These are phyloP conservation scores for Ammopiptanthus mongolicus DNA, from an alignment of 306 rosid genomes.

Conservation along the genomic window DNA sequence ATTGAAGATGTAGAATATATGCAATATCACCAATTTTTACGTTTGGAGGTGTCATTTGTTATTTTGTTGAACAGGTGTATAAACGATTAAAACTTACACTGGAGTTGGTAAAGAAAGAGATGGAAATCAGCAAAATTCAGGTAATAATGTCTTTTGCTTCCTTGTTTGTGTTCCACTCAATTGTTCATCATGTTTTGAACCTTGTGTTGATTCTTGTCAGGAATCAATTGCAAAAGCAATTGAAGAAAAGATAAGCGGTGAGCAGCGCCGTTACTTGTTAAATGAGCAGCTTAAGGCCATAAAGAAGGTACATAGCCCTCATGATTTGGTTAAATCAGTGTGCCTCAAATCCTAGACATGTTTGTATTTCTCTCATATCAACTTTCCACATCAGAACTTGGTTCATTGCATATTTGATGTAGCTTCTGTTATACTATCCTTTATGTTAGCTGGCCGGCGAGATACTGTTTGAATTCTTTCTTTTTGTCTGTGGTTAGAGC, in stretches of 20 bases:
- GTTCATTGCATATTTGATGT: background rate
- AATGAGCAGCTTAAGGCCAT: conserved; percentile 98
- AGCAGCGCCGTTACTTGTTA: conserved; percentile 93
- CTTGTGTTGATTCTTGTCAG: conserved; percentile 36
- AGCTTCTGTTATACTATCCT: background rate
- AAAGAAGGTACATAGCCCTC: conserved; percentile 60
- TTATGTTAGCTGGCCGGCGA: background rate
- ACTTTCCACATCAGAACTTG: background rate
- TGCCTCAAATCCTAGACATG: conserved; percentile 10
- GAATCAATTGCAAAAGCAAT: conserved; percentile 98
- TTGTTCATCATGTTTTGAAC: conserved; percentile 14
- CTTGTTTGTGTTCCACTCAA: background rate
- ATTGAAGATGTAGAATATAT: too few relatives aligned
- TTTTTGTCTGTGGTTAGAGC: background rate
- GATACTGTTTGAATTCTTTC: conserved; percentile 1
- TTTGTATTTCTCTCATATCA: background rate
- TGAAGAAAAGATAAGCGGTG: conserved; percentile 98
- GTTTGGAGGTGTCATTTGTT: conserved; percentile 9
- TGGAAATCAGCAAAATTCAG: conserved; percentile 98
- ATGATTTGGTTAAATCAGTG: conserved; percentile 6
- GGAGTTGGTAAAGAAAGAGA: conserved; percentile 96
- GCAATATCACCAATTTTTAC: background rate
- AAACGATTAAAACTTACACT: conserved; percentile 86
- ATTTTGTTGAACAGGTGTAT: conserved; percentile 56
- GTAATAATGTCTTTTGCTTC: conserved; percentile 33